Evolutionary conservation across 345 rosid species (phyloP).

Genomic region (Microcos paniculata): DNA sequence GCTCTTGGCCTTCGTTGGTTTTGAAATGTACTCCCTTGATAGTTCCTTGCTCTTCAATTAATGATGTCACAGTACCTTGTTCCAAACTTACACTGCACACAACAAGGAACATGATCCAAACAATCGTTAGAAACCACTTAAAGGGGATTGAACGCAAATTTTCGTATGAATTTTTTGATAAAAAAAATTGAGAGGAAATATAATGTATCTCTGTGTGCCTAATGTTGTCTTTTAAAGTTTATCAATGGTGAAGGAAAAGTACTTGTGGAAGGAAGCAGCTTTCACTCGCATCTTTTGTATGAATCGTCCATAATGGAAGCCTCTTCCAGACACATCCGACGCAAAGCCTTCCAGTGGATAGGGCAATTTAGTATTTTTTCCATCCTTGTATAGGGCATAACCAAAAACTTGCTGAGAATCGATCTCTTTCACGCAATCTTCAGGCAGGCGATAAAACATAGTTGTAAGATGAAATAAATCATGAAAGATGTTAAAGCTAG

Average conservation of each 20-base stretch:
- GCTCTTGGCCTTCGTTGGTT: slow-evolving; percentile 48
- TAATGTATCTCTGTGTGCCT: too few species aligned
- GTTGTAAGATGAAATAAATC: neutral
- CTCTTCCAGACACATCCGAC: slow-evolving; percentile 42
- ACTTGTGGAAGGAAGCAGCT: slow-evolving; percentile 46
- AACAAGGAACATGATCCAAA: neutral
- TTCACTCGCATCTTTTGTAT: slow-evolving; percentile 39
- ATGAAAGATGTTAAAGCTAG: neutral
- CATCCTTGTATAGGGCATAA: slow-evolving; percentile 53
- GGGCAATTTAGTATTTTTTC: slow-evolving; percentile 28
- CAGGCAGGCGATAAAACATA: neutral
- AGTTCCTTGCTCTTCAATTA: slow-evolving; percentile 55
- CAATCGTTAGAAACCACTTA: neutral
- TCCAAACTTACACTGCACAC: slow-evolving; percentile 50
- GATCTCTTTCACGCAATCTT: slow-evolving; percentile 57
- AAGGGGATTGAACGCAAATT: neutral
- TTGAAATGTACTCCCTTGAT: slow-evolving; percentile 67
- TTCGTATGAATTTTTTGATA: too few species aligned
- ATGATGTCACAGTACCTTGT: slow-evolving; percentile 67
- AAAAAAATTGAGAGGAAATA: neutral
- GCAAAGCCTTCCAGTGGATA: slow-evolving; percentile 45
- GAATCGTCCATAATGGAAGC: slow-evolving; percentile 43
- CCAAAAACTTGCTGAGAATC: slow-evolving; percentile 54
- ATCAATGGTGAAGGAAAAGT: neutral
- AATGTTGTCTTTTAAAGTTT: neutral